Evolutionary conservation across 2,329 filamentous ascomycete genomes (phyloP), one percentile per base, ranked within the genome.

Genomic region (Beauveria medogensis): DNA sequence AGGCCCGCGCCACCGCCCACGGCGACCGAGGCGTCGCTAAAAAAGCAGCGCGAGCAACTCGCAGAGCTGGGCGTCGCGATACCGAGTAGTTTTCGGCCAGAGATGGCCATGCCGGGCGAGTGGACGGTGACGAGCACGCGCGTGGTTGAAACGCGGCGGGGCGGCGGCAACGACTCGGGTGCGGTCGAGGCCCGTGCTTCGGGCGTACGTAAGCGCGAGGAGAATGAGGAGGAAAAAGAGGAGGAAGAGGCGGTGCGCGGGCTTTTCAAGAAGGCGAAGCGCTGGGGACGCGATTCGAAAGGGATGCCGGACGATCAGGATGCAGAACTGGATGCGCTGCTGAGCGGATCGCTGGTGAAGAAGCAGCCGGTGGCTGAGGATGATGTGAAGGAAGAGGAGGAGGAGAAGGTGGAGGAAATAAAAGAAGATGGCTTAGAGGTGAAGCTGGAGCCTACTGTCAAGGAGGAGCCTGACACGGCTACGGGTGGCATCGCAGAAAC

Each of bases 101-200:
- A 94, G 63, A 86, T 97, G 84, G 92, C 92, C 5, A 86, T 97
- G 78, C 87, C 88, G 4, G 91, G 94, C 37, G 90, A 96, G 58
- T 99, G 93, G 93, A 85, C 91, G 0, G 83, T 87, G 12, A 86
- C 83, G 62, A 85, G 82, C 6, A 83, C 90, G 46, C 80, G 84
- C 50, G 79, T 85, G 4, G 74, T 87, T 24, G 74, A 80, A 16
- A 77, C 79, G 16, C 71, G 66, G 37, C 65, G 67, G 24, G 73
- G 79, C 22, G 75, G 76, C 6, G 72, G 74, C 50, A 73, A 76
- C 28, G 74, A 73, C 7, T 71, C 72, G 28, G 71, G 70, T 34
- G 72, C 74, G 30, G 73, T 78, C 8, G 78, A 81, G 59, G 76
- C 76, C 7, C 76, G 78, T 61, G 82, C 81, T 10, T 77, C 78